Conservation (phyloP, 1,139 yeast genomes). For the Saccharomyces uvarum region DNA sequence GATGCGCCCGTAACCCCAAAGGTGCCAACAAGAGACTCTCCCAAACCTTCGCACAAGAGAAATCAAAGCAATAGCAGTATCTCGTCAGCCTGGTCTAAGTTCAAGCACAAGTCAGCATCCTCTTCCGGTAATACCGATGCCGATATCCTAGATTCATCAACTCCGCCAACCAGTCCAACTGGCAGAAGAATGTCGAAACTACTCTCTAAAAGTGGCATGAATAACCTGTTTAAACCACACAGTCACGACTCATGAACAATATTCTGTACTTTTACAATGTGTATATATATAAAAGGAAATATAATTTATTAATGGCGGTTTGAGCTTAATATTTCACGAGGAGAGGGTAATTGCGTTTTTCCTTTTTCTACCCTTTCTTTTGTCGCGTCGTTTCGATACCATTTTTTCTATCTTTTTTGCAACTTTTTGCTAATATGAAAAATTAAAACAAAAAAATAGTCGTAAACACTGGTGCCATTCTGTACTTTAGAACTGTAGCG, state of each 20-base stretch:
- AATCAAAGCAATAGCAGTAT: slow-evolving; percentile 18
- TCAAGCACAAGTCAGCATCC: slow-evolving; percentile 9
- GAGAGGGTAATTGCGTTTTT: not conserved
- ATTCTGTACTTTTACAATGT: not conserved
- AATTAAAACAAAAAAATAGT: not conserved
- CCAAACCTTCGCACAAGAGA: slow-evolving; percentile 12
- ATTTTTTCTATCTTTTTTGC: not conserved
- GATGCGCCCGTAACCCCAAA: not conserved
- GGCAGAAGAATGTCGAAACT: slow-evolving; percentile 25
- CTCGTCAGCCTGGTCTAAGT: slow-evolving; percentile 17
- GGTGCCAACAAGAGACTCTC: not conserved
- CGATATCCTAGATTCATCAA: slow-evolving; percentile 3
- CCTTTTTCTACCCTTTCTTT: not conserved
- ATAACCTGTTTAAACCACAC: slow-evolving; percentile 22
- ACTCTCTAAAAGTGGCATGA: slow-evolving; percentile 24
- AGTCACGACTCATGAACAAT: slow-evolving; percentile 16
- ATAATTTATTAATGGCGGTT: not conserved
- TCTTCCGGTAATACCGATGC: slow-evolving; percentile 9
- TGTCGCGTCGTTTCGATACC: not conserved
- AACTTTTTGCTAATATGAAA: not conserved
- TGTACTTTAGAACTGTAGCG: not conserved
- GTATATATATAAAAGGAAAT: not conserved
- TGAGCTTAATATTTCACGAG: not conserved
- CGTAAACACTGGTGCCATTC: not conserved
- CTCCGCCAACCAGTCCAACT: slow-evolving; percentile 10